Conservation (phyloP, 139 green algal genomes). For the Chlamydomonas sp. region DNA sequence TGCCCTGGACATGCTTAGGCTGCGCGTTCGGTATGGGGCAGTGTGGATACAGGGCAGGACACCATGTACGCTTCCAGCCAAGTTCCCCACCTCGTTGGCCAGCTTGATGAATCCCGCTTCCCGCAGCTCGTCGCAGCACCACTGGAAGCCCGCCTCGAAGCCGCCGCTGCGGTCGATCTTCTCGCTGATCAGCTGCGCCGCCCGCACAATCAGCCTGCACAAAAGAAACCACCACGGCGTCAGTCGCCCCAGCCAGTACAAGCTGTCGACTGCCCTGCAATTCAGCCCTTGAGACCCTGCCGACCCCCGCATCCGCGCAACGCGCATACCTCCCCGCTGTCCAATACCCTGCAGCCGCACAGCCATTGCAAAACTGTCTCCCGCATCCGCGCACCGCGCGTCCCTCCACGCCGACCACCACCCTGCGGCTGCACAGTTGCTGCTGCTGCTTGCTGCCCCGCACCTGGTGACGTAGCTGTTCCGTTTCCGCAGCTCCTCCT, state of each 20-base stretch:
- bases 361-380: too few species aligned
- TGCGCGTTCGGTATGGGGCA: too few species aligned
- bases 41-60: neutral
- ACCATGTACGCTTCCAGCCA: neutral
- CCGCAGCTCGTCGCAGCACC: constrained; percentile 69
- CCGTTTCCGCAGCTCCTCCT: constrained; percentile 64
- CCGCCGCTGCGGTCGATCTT: constrained; percentile 56
- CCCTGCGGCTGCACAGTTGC: too few species aligned
- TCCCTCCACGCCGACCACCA: too few species aligned
- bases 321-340: too few species aligned
- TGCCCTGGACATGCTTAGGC: too few species aligned
- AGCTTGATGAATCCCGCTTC: constrained; percentile 47
- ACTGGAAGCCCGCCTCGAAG: constrained; percentile 74
- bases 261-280: too few species aligned
- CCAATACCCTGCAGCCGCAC: too few species aligned
- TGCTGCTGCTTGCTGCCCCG: neutral
- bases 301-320: too few species aligned
- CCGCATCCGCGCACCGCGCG: too few species aligned
- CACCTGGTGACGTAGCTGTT: constrained; percentile 55
- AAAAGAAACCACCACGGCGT: neutral
- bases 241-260: too few species aligned
- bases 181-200: constrained; percentile 76
- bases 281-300: too few species aligned
- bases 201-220: constrained; percentile 62
- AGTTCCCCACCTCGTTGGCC: constrained; percentile 52